A percentile compares a stretch with the other conserved stretches of the same genome.
Evolutionary conservation across 2,329 filamentous ascomycete genomes (phyloP).

Genomic region (Epicoccum sorghinum): DNA sequence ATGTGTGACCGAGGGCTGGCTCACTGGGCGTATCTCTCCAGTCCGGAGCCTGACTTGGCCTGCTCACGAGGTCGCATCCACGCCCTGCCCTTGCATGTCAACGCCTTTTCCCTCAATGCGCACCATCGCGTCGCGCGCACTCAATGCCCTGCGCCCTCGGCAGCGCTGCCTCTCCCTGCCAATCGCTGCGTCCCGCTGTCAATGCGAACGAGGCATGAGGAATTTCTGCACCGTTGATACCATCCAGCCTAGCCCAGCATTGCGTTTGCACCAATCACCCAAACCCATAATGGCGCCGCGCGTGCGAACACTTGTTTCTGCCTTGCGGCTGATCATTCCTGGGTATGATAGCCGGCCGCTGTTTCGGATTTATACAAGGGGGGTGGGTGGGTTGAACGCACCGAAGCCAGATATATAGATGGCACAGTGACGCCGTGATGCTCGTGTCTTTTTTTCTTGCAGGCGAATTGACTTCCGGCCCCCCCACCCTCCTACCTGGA

Average conservation of each 20-base stretch:
- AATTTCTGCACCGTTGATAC: constrained; percentile 23
- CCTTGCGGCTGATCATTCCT: constrained; percentile 41
- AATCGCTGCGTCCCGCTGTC: constrained; percentile 11
- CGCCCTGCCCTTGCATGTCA: constrained; percentile 27
- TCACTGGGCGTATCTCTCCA: constrained; percentile 8
- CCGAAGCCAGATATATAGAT: constrained; percentile 28
- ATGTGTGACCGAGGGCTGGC: constrained; percentile 6
- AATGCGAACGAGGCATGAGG: constrained; percentile 23
- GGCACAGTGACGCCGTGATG: constrained; percentile 19
- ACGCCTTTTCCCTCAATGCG: constrained; percentile 21
- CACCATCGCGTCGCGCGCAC: constrained; percentile 17
- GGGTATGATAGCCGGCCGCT: constrained; percentile 23
- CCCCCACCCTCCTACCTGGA: constrained; percentile 14
- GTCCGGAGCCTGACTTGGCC: neutral
- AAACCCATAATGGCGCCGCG: constrained; percentile 22
- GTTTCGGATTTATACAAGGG: constrained; percentile 33
- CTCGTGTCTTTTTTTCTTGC: constrained; percentile 1
- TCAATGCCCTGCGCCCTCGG: no score
- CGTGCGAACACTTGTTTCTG: constrained; percentile 31
- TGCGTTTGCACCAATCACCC: constrained; percentile 16
- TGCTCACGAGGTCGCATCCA: constrained; percentile 11
- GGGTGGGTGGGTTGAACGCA: constrained; percentile 3
- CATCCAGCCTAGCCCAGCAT: constrained; percentile 18
- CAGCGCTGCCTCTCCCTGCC: neutral
- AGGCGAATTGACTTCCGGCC: constrained; percentile 27